phyloP scores from a whole-genome alignment of 257 asterid species.

The Solanum stenotomum region DNA sequence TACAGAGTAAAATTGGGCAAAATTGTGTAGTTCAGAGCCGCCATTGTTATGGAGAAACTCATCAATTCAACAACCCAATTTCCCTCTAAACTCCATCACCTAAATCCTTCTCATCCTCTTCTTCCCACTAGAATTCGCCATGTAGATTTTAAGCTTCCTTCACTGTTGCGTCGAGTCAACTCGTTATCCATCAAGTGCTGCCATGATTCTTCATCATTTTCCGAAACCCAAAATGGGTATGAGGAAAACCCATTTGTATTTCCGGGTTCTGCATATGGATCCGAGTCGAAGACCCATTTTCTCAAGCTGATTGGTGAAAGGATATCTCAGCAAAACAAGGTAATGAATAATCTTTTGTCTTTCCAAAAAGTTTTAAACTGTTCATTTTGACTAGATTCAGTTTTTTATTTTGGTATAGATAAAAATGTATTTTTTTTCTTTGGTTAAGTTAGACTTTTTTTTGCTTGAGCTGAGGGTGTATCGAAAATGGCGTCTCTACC shows the following conservation, averaged over 20 bases:
- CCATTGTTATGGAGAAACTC: slow-evolving; percentile 49
- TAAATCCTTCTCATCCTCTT: slow-evolving; percentile 21
- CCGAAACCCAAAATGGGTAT: neutral
- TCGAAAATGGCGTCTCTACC: neutral
- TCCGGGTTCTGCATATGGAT: slow-evolving; percentile 26
- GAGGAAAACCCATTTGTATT: slow-evolving; percentile 1
- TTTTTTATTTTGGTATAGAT: neutral
- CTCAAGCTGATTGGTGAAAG: neutral
- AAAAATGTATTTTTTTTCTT: neutral
- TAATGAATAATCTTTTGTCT: neutral
- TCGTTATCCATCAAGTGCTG: slow-evolving; percentile 21
- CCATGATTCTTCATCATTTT: neutral
- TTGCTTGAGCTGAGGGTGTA: neutral
- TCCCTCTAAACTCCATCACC: neutral
- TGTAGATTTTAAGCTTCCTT: slow-evolving; percentile 6
- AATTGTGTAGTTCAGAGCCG: neutral
- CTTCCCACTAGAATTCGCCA: neutral
- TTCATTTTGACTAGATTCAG: neutral
- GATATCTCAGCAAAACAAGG: slow-evolving; percentile 36
- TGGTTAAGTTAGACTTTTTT: neutral
- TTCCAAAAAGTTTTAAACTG: neutral
- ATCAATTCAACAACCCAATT: slow-evolving; percentile 28
- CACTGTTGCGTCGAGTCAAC: slow-evolving; percentile 16
- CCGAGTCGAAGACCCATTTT: slow-evolving; percentile 14
- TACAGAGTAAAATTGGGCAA: neutral